Evolutionary conservation across 164 flowering plant genomes (phyloP).

Genomic region (Liriodendron chinense): DNA sequence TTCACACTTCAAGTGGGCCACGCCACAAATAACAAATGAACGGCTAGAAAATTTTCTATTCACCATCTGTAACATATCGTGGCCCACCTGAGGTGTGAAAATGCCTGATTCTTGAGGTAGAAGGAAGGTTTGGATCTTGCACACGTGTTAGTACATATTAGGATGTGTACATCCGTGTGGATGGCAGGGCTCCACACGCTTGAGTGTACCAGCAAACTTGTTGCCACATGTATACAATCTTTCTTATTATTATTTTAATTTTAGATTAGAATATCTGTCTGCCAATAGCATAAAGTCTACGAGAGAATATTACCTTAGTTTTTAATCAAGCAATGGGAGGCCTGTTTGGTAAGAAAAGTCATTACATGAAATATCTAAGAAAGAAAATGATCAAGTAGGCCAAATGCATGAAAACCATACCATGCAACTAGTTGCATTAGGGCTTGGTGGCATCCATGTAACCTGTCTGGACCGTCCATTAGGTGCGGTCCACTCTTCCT

Average conservation of each 20-base stretch:
- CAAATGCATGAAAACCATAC: neutral
- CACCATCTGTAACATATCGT: no score
- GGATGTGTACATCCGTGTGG: no score
- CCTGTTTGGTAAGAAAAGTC: neutral
- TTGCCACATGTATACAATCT: neutral
- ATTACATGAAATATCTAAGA: neutral
- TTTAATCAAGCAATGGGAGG: no score
- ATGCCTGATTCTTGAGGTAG: no score
- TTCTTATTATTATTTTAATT: neutral
- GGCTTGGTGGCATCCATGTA: neutral
- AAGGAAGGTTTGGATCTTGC: no score
- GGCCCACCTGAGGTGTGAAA: no score
- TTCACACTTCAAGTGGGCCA: neutral
- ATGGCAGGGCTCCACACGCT: no score
- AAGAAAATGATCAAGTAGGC: neutral
- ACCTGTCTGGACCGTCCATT: no score
- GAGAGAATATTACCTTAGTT: neutral
- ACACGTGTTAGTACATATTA: no score
- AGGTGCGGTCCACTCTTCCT: no score
- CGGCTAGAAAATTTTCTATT: neutral
- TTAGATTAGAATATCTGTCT: constrained; percentile 1
- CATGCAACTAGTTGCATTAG: neutral
- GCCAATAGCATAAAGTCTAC: neutral
- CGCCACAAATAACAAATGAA: neutral
- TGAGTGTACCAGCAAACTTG: neutral